phyloP scores from a whole-genome alignment of 2,329 filamentous ascomycete genomes.

The Fusarium beomiforme region DNA sequence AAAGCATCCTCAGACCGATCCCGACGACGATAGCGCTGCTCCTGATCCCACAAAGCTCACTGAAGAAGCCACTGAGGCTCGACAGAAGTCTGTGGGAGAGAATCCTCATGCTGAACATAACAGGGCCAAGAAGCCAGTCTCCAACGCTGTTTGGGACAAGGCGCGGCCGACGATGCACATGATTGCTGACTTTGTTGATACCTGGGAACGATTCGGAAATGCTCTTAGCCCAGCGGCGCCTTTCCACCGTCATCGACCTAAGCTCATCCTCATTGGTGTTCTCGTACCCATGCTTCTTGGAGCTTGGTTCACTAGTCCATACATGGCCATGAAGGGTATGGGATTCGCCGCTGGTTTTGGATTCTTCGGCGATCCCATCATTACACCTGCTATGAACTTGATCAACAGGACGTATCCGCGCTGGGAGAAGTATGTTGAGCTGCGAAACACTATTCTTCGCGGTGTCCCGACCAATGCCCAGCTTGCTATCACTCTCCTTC shows the following conservation, averaged over 20 bases:
- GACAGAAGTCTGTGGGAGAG: conserved; percentile 57
- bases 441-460: conserved; percentile 80
- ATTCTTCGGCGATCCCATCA: conserved; percentile 84
- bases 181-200: conserved; percentile 59
- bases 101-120: conserved; percentile 62
- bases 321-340: conserved; percentile 70
- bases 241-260: conserved; percentile 64
- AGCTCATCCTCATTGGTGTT: conserved; percentile 63
- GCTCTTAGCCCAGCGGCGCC: conserved; percentile 72
- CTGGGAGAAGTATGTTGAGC: conserved; percentile 79
- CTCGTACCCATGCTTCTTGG: conserved; percentile 62
- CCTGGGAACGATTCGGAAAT: conserved; percentile 62
- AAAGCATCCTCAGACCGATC: conserved; percentile 76
- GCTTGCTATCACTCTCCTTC: conserved; percentile 80
- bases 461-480: conserved; percentile 89
- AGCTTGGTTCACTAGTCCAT: conserved; percentile 65
- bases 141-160: conserved; percentile 79
- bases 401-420: conserved; percentile 71
- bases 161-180: conserved; percentile 77
- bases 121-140: conserved; percentile 82
- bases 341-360: conserved; percentile 76
- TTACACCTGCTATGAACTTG: conserved; percentile 66
- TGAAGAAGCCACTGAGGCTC: conserved; percentile 52
- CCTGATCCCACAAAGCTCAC: conserved; percentile 60
- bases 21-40: conserved; percentile 61